Conservation (phyloP, 805 yeast species). For the Hanseniaspora singularis region DNA sequence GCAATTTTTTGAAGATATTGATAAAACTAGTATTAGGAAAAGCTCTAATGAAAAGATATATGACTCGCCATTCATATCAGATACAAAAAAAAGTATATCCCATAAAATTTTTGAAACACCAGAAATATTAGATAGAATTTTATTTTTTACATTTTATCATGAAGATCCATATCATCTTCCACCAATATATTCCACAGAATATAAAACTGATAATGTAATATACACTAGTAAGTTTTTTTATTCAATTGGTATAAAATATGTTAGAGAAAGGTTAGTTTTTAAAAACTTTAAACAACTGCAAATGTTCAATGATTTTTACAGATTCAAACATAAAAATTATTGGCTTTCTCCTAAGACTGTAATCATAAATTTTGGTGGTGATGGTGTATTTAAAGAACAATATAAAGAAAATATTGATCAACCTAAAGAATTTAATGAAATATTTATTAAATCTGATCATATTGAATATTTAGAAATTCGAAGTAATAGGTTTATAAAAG, state of each 20-base stretch:
- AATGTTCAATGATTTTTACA: constrained; percentile 11
- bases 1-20: not conserved
- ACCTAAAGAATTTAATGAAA: constrained; percentile 1
- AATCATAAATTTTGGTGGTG: constrained; percentile 12
- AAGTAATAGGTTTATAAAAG: constrained; percentile 12
- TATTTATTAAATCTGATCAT: constrained; percentile 10
- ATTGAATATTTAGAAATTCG: constrained; percentile 12
- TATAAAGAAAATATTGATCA: not conserved
- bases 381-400: constrained; percentile 10
- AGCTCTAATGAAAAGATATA: constrained; percentile 6
- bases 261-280: constrained; percentile 6
- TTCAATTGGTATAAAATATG: constrained; percentile 8
- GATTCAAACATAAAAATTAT: constrained; percentile 4
- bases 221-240: constrained; percentile 10
- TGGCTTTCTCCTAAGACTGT: constrained; percentile 13
- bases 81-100: not conserved
- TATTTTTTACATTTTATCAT: constrained; percentile 6
- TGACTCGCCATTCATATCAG: no score
- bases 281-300: constrained; percentile 12
- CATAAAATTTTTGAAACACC: constrained; percentile 10
- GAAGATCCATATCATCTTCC: constrained; percentile 11
- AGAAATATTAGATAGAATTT: constrained; percentile 5
- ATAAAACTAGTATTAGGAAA: not conserved
- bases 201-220: constrained; percentile 1
- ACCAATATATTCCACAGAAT: constrained; percentile 10